These are phyloP conservation scores for Achaetomiella virescens DNA, from an alignment of 495 filamentous ascomycete genomes.

Conservation along the genomic window DNA sequence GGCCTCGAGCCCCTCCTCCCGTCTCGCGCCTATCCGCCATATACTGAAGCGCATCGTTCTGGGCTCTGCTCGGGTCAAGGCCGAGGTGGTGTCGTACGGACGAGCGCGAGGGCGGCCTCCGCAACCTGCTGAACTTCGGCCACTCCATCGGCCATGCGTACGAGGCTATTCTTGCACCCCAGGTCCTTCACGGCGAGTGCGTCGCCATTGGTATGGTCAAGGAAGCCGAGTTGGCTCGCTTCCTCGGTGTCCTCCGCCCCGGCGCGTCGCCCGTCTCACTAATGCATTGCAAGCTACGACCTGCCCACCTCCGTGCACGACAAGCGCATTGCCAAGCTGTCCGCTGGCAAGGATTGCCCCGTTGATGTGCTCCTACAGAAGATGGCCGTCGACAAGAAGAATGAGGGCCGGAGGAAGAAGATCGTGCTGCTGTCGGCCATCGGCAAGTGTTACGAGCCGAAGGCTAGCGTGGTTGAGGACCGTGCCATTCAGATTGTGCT, in stretches of 20 bases:
- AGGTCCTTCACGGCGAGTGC: constrained; percentile 90
- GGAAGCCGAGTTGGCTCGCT: constrained; percentile 87
- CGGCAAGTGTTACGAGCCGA: constrained; percentile 77
- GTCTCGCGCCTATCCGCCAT: constrained; percentile 62
- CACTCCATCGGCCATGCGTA: constrained; percentile 97
- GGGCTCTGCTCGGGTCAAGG: constrained; percentile 85
- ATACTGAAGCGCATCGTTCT: constrained; percentile 82
- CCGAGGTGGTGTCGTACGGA: constrained; percentile 87
- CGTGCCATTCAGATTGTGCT: constrained; percentile 77
- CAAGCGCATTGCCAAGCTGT: constrained; percentile 74
- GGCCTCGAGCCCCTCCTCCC: constrained; percentile 41
- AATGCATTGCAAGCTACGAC: constrained; percentile 94
- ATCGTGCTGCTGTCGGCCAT: constrained; percentile 92
- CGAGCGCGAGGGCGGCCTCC: constrained; percentile 87
- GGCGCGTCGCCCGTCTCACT: constrained; percentile 77
- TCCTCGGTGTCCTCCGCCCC: constrained; percentile 79
- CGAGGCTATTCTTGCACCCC: constrained; percentile 90
- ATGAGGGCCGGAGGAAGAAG: constrained; percentile 91
- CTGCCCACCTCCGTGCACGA: constrained; percentile 83
- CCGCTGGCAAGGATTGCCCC: constrained; percentile 84
- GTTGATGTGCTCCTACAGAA: constrained; percentile 81
- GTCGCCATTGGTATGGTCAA: constrained; percentile 98
- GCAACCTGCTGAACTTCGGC: constrained; percentile 94
- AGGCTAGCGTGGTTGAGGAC: constrained; percentile 83
- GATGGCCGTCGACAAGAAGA: constrained; percentile 99